Evolutionary conservation across 163 green algal genomes (phyloP).

Genomic region (Picocystis sp.): DNA sequence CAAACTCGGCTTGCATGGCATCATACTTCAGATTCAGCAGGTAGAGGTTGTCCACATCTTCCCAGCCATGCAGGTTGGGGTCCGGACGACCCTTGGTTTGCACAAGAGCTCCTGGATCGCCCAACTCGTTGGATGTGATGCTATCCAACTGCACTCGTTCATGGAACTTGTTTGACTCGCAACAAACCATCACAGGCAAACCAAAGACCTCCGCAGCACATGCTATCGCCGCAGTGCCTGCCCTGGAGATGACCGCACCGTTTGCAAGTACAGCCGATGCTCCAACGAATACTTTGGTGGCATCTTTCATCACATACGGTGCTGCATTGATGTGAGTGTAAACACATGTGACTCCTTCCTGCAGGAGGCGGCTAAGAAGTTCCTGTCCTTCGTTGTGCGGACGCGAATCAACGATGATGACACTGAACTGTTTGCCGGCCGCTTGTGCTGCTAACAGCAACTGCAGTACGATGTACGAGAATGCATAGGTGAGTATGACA

Average conservation of each 20-base stretch:
- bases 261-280: constrained; percentile 77
- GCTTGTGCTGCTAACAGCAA: constrained; percentile 36
- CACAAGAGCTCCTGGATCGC: constrained; percentile 45
- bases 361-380: constrained; percentile 37
- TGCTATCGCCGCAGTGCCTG: constrained; percentile 62
- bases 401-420: constrained; percentile 73
- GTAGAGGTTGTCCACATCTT: constrained; percentile 7
- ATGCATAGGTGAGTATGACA: constrained; percentile 76
- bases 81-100: constrained; percentile 10
- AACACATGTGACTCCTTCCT: constrained; percentile 53
- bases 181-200: constrained; percentile 75
- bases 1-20: constrained; percentile 68
- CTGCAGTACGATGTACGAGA: constrained; percentile 43
- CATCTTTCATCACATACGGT: not conserved
- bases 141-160: constrained; percentile 87
- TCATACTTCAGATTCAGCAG: constrained; percentile 88
- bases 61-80: constrained; percentile 21
- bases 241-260: constrained; percentile 64
- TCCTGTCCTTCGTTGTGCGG: constrained; percentile 58
- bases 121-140: constrained; percentile 90
- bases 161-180: constrained; percentile 94
- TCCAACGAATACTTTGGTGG: constrained; percentile 69
- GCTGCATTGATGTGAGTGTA: constrained; percentile 50
- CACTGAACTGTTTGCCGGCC: constrained; percentile 40
- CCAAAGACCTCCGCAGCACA: constrained; percentile 25